phyloP scores from a whole-genome alignment of 495 filamentous ascomycete species.

The Neurospora pannonica region DNA sequence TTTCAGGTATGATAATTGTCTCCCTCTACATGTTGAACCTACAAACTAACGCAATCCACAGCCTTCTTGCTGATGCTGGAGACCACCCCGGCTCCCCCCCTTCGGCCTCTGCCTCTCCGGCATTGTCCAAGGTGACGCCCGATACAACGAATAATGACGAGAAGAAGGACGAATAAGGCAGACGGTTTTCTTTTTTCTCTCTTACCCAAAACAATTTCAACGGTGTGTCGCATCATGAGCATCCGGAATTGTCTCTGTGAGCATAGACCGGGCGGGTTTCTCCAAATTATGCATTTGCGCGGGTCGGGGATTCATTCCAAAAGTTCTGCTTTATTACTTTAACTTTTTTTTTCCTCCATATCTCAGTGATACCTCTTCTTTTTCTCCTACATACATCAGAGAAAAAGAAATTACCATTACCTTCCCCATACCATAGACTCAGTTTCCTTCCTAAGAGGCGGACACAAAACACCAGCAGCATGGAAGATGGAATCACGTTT shows the following conservation, averaged over 20 bases:
- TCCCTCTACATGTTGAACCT: slow-evolving; percentile 9
- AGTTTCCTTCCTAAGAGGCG: background rate
- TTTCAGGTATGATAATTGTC: slow-evolving; percentile 62
- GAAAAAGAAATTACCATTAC: slow-evolving; percentile 1
- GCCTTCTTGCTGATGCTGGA: slow-evolving; percentile 44
- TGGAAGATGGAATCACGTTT: background rate
- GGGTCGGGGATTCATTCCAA: slow-evolving; percentile 22
- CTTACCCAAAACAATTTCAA: slow-evolving; percentile 5
- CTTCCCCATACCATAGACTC: background rate
- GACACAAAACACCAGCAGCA: background rate
- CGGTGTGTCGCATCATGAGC: slow-evolving; percentile 22
- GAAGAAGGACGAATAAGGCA: slow-evolving; percentile 36
- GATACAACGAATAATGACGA: slow-evolving; percentile 37
- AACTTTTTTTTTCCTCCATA: background rate
- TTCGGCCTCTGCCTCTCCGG: slow-evolving; percentile 52
- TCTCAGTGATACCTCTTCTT: background rate
- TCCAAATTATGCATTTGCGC: slow-evolving; percentile 30
- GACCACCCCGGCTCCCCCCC: slow-evolving; percentile 50
- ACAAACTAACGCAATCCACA: slow-evolving; percentile 19
- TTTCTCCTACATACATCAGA: background rate
- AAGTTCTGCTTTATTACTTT: slow-evolving; percentile 12
- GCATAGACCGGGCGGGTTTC: slow-evolving; percentile 32
- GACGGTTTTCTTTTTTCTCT: slow-evolving; percentile 16
- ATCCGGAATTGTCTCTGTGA: slow-evolving; percentile 8
- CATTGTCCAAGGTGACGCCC: slow-evolving; percentile 51